phyloP scores from a whole-genome alignment of 495 filamentous ascomycete species.

The Viridothelium virens region DNA sequence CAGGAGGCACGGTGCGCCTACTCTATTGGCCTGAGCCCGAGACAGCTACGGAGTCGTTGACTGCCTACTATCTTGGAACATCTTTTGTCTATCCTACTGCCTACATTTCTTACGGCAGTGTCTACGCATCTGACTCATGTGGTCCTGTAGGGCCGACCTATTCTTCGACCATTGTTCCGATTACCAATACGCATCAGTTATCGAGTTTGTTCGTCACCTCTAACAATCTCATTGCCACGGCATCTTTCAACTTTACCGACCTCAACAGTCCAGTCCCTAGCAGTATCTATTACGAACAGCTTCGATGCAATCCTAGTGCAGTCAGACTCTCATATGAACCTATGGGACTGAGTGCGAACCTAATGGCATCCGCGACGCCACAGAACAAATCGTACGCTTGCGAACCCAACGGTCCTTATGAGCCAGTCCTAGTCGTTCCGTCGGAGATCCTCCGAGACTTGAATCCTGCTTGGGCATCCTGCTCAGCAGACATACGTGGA shows the following conservation, averaged over 20 bases:
- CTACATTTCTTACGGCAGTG: constrained; percentile 7
- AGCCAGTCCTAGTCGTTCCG: constrained; percentile 7
- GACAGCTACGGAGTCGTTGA: neutral
- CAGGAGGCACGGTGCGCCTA: constrained; percentile 4
- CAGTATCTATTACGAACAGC: neutral
- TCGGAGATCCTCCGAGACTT: constrained; percentile 1
- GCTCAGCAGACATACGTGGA: constrained; percentile 10
- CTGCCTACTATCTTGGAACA: constrained; percentile 6
- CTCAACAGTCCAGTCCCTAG: neutral
- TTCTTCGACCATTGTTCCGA: constrained; percentile 2
- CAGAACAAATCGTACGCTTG: neutral
- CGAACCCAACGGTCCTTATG: neutral
- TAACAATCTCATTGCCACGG: neutral
- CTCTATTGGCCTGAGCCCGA: neutral
- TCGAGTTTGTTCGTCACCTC: constrained; percentile 1
- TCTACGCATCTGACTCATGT: constrained; percentile 9
- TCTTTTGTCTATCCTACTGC: constrained; percentile 9
- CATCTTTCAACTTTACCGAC: constrained; percentile 5
- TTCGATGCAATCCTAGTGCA: neutral
- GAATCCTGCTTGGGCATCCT: constrained; percentile 10
- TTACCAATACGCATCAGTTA: neutral
- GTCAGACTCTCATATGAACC: neutral
- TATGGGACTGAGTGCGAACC: neutral
- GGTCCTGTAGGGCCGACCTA: neutral
- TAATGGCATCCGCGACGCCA: neutral